Percentiles rank a stretch among this genome's conserved stretches.
These are phyloP conservation scores for Somion occarium DNA, from an alignment of 1,284 basidiomycete genomes.

Conservation along the genomic window DNA sequence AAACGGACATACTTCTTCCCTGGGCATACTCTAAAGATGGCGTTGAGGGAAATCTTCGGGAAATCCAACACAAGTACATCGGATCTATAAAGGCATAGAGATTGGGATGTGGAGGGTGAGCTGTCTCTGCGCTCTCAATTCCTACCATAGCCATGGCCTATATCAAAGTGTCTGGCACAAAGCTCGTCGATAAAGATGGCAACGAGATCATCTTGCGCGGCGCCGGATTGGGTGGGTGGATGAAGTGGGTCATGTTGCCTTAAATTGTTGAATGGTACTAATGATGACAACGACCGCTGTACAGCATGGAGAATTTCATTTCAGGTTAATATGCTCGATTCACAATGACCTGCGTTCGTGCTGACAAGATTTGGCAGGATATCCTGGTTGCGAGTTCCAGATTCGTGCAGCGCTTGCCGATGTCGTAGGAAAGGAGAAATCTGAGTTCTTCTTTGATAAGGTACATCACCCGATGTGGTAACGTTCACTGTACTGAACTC, in stretches of 20 bases:
- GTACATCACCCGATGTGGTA: conserved; percentile 28
- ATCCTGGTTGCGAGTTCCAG: conserved; percentile 59
- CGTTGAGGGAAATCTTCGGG: too few relatives aligned
- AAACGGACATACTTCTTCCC: neutral
- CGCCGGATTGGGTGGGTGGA: conserved; percentile 68
- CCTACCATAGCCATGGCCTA: neutral
- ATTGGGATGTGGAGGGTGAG: neutral
- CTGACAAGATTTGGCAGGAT: conserved; percentile 30
- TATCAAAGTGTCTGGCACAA: conserved; percentile 45
- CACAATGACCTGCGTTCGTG: neutral
- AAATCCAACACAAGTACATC: too few relatives aligned
- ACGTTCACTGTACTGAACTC: neutral
- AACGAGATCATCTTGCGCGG: conserved; percentile 59
- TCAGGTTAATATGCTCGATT: conserved; percentile 30
- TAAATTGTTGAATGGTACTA: neutral
- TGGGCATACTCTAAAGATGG: too few relatives aligned
- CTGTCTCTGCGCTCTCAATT: neutral
- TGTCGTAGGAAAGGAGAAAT: conserved; percentile 64
- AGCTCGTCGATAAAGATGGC: conserved; percentile 50
- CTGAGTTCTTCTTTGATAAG: conserved; percentile 77
- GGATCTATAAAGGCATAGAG: too few relatives aligned
- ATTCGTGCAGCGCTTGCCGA: conserved; percentile 65
- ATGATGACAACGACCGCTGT: neutral
- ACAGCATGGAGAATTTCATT: conserved; percentile 63
- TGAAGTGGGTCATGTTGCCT: conserved; percentile 44